Evolutionary conservation across 2,329 filamentous ascomycete genomes (phyloP).

Genomic region (Fusarium irregulare): DNA sequence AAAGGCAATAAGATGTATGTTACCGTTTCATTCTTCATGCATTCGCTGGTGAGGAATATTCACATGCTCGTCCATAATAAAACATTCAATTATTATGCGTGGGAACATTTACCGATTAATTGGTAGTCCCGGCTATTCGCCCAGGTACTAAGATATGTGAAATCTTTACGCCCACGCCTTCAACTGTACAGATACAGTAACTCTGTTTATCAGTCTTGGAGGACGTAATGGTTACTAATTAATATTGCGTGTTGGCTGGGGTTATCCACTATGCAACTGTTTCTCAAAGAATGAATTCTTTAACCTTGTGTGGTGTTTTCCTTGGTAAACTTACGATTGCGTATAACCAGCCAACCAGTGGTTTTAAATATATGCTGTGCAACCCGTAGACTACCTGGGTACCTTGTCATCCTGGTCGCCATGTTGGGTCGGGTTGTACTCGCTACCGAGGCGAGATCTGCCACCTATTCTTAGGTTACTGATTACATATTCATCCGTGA

Average conservation of each 20-base stretch:
- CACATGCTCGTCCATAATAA: neutral
- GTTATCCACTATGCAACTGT: slow-evolving; percentile 2
- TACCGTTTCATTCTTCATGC: neutral
- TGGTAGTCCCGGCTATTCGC: neutral
- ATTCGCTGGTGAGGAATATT: neutral
- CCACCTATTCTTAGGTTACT: slow-evolving; percentile 34
- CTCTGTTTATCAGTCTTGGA: neutral
- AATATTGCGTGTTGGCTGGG: neutral
- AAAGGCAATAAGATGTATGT: neutral
- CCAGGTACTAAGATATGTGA: neutral
- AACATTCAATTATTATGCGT: neutral
- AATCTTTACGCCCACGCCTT: neutral
- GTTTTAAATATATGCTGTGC: neutral
- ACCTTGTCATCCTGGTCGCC: neutral
- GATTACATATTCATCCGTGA: neutral
- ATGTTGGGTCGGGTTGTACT: neutral
- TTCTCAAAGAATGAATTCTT: neutral
- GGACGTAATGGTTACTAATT: neutral
- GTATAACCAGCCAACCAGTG: neutral
- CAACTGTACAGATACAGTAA: neutral
- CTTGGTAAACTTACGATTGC: slow-evolving; percentile 2
- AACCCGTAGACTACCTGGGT: neutral
- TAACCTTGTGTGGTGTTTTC: neutral
- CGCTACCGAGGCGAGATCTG: slow-evolving; percentile 23
- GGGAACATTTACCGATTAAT: neutral